Percentiles rank a stretch among this genome's conserved stretches.
Evolutionary conservation across 1,284 basidiomycete species (phyloP).

Genomic region (Bondarzewia mesenterica): DNA sequence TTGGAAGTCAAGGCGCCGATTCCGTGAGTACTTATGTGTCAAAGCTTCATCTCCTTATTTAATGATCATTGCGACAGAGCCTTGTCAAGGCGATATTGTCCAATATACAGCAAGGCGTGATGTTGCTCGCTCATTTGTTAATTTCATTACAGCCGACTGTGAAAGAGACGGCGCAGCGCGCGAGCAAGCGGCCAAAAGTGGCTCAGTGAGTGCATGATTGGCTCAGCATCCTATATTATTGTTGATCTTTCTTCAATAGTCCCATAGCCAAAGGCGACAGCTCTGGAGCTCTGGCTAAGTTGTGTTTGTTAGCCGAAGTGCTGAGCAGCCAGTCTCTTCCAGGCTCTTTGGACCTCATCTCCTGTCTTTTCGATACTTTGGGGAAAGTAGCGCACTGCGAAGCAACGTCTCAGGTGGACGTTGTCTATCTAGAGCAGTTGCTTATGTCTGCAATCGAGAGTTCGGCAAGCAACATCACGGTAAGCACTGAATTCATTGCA

Average conservation of each 20-base stretch:
- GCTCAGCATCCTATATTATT: conserved; percentile 1
- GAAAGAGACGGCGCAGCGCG: conserved; percentile 34
- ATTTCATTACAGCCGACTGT: conserved; percentile 38
- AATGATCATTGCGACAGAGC: conserved; percentile 28
- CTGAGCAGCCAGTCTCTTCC: conserved; percentile 56
- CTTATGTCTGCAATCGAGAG: conserved; percentile 78
- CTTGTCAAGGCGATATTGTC: conserved; percentile 41
- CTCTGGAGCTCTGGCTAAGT: not conserved
- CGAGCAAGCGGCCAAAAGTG: conserved; percentile 55
- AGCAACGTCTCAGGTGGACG: conserved; percentile 44
- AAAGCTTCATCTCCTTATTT: not conserved
- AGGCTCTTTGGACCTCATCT: conserved; percentile 65
- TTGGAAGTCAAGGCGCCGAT: conserved; percentile 36
- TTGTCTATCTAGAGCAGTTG: conserved; percentile 80
- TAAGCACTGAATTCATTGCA: conserved; percentile 18
- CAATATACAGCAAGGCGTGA: conserved; percentile 37
- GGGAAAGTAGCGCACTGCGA: conserved; percentile 55
- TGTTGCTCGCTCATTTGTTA: conserved; percentile 56
- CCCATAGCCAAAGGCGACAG: not conserved
- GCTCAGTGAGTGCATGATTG: conserved; percentile 36
- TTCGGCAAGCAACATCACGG: conserved; percentile 54
- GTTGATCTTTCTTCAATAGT: conserved; percentile 26
- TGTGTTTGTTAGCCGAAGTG: conserved; percentile 67
- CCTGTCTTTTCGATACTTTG: conserved; percentile 69
- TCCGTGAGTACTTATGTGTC: conserved; percentile 29